Base-by-base conservation (phyloP, 2,329 filamentous ascomycete genomes). In the Juglanconis oblonga region DNA sequence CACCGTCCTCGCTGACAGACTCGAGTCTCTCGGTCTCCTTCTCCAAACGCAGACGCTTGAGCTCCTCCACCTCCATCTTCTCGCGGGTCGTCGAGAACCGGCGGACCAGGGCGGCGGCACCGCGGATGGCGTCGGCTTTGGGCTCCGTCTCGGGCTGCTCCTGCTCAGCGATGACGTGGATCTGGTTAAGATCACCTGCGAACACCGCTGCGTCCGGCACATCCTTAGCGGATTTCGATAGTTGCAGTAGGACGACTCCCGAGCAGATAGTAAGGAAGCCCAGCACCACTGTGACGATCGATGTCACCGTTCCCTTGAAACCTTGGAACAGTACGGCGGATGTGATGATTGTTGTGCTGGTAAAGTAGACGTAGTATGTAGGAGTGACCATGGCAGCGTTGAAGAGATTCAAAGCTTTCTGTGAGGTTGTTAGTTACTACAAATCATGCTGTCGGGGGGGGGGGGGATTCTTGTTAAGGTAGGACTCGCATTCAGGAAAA, bases 341-440 rank as follows among this genome's bases (percentile, higher is more conserved):
- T 5, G 93, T 96, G 67, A 98, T 85, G 66, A 99, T 97, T 24
- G 95, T 98, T 5, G 92, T 90, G 67, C 89, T 96, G 44, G 95
- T 99, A 73, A 99, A 99, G 79, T 96, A 94, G 66, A 99, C 95
- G 73, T 99, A 99, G 77, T 99, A 99, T 2, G 95, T 99, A 0
- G 95, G 95, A 0, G 95, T 99, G 62, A 99, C 95, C 65, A 99
- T 84, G 7, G 95, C 94, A 42, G 95, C 95, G 70, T 99, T 98
- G 81, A 94, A 98, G 53, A 99, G 76, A 71, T 99, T 98, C 59
- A 98, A 82, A 5, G 95, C 95, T 97, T 99, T 99, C 93, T 98
- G 76, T 61, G 47, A 48, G 7, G 40, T 11, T 40, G 53, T 62
- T 31, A 62, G 60, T 49, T 31, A 32, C n/a, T 10, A 24, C 17